Conservation (phyloP, 2,329 filamentous ascomycete species). For the Penicillium sp. region DNA sequence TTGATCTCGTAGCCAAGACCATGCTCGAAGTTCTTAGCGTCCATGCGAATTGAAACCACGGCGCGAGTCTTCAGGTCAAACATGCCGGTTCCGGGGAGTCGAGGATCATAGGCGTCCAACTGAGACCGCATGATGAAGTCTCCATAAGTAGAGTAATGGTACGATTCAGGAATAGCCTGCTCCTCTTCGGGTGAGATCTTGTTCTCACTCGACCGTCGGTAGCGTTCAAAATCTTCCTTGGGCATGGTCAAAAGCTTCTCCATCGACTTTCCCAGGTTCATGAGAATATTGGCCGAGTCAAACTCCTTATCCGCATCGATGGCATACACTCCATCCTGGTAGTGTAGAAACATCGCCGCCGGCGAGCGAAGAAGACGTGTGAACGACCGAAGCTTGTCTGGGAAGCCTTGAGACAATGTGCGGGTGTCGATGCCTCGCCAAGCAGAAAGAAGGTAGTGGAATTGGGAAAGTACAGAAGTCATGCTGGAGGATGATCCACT, state of each 20-base stretch:
- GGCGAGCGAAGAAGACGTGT: slow-evolving; percentile 73
- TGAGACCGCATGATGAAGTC: slow-evolving; percentile 95
- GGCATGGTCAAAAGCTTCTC: slow-evolving; percentile 89
- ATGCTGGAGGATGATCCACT: slow-evolving; percentile 96
- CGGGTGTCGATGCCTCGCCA: slow-evolving; percentile 73
- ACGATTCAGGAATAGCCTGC: slow-evolving; percentile 72
- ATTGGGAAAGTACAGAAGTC: slow-evolving; percentile 83
- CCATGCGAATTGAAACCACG: slow-evolving; percentile 89
- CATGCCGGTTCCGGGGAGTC: slow-evolving; percentile 86
- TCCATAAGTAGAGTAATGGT: slow-evolving; percentile 81
- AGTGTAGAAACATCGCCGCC: slow-evolving; percentile 77
- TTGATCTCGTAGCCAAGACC: slow-evolving; percentile 88
- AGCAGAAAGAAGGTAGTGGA: slow-evolving; percentile 84
- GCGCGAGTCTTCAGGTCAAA: slow-evolving; percentile 97
- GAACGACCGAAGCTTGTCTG: slow-evolving; percentile 63
- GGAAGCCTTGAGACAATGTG: slow-evolving; percentile 69
- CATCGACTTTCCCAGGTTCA: slow-evolving; percentile 92
- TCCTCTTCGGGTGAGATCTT: slow-evolving; percentile 69
- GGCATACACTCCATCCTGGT: slow-evolving; percentile 82
- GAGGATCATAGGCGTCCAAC: slow-evolving; percentile 82
- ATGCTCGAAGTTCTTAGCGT: slow-evolving; percentile 68
- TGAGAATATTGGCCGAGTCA: slow-evolving; percentile 81
- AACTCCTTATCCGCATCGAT: slow-evolving; percentile 96
- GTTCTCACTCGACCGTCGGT: slow-evolving; percentile 68
- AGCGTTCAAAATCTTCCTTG: slow-evolving; percentile 82